These are phyloP conservation scores for Penicillium expansum DNA, from an alignment of 2,329 filamentous ascomycete genomes.

Conservation along the genomic window DNA sequence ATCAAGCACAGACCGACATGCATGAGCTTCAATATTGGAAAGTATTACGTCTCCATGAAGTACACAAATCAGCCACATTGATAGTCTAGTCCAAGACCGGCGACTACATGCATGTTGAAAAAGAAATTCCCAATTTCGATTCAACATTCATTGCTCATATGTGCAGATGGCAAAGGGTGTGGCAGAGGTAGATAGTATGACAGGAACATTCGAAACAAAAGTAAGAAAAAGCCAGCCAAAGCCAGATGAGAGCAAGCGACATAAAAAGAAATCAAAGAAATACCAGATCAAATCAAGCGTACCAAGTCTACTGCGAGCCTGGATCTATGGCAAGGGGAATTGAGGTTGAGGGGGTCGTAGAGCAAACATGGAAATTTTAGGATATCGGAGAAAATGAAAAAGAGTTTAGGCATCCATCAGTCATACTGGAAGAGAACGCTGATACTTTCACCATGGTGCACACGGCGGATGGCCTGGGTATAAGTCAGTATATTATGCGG, in stretches of 20 bases:
- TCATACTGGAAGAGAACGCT: conserved; percentile 90
- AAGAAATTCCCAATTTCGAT: conserved; percentile 7
- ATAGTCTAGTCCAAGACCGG: conserved; percentile 3
- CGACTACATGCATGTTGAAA: conserved; percentile 6
- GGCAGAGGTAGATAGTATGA: conserved; percentile 16
- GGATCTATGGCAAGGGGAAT: conserved; percentile 9
- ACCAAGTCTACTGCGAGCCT: conserved; percentile 22
- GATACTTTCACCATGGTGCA: conserved; percentile 97
- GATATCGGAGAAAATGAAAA: conserved; percentile 5
- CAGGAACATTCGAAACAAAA: conserved; percentile 1
- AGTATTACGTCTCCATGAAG: not conserved
- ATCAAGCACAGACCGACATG: not conserved
- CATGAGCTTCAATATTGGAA: not conserved
- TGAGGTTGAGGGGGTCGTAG: conserved; percentile 1
- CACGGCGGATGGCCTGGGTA: conserved; percentile 74
- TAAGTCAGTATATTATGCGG: conserved; percentile 27
- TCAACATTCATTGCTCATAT: conserved; percentile 18
- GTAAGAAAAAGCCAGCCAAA: conserved; percentile 11
- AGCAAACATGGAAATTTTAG: conserved; percentile 3
- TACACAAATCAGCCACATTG: conserved; percentile 1
- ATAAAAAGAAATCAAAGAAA: conserved; percentile 9
- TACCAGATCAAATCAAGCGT: conserved; percentile 18
- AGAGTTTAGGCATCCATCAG: conserved; percentile 38
- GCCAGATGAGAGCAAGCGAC: conserved; percentile 11
- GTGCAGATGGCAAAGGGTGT: conserved; percentile 28